Percentiles rank a stretch among this genome's conserved stretches.
phyloP scores from a whole-genome alignment of 768 basidiomycete species.

The Lyophyllum semitale region DNA sequence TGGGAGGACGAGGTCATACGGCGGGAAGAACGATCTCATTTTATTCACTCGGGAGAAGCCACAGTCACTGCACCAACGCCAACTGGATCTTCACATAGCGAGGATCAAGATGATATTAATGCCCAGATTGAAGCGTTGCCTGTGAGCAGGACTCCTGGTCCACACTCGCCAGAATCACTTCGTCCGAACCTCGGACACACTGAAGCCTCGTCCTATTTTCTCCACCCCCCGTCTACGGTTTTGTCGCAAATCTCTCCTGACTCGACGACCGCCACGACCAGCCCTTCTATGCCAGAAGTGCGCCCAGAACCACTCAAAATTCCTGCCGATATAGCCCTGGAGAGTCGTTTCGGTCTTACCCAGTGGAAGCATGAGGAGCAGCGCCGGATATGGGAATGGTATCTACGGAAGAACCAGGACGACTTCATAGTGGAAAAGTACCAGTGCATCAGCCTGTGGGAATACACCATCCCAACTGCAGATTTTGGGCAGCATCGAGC shows the following conservation, averaged over 20 bases:
- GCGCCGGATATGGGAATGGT: slow-evolving; percentile 94
- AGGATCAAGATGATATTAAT: slow-evolving; percentile 52
- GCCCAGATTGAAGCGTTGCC: slow-evolving; percentile 67
- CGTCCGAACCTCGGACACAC: slow-evolving; percentile 30
- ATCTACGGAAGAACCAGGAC: slow-evolving; percentile 80
- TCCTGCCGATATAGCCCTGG: slow-evolving; percentile 66
- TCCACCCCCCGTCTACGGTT: slow-evolving; percentile 16
- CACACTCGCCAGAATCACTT: slow-evolving; percentile 33
- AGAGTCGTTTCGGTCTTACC: slow-evolving; percentile 69
- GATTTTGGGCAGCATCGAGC: slow-evolving; percentile 69
- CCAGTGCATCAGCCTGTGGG: slow-evolving; percentile 82
- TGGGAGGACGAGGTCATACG: slow-evolving; percentile 89
- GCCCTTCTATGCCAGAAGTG: slow-evolving; percentile 26
- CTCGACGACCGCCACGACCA: background rate
- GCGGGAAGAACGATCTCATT: slow-evolving; percentile 65
- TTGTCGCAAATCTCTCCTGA: slow-evolving; percentile 23
- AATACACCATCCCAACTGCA: slow-evolving; percentile 75
- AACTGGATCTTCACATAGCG: slow-evolving; percentile 22
- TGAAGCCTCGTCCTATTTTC: slow-evolving; percentile 35
- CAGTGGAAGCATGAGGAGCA: slow-evolving; percentile 87
- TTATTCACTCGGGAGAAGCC: slow-evolving; percentile 43
- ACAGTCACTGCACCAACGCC: slow-evolving; percentile 37
- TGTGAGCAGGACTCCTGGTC: slow-evolving; percentile 30
- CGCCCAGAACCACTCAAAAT: slow-evolving; percentile 56
- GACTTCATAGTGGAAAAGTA: slow-evolving; percentile 92